Conservation (phyloP, 2,329 filamentous ascomycete species). For the Aspergillus sp. region DNA sequence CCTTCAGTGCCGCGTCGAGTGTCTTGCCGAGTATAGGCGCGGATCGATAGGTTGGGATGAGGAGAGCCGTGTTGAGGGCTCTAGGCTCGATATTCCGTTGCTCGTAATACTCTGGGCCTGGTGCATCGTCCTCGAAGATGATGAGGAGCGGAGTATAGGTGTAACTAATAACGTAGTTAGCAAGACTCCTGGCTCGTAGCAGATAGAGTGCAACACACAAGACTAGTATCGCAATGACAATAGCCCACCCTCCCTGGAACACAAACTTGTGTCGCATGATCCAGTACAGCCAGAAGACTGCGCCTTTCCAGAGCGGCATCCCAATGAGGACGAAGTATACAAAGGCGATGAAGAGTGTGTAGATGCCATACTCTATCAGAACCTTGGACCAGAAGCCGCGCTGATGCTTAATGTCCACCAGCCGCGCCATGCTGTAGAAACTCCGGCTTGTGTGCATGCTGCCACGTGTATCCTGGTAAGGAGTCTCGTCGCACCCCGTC, state of each 20-base stretch:
- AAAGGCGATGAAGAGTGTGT: conserved; percentile 42
- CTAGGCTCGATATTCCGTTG: conserved; percentile 27
- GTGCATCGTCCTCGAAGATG: conserved; percentile 40
- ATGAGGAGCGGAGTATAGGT: conserved; percentile 37
- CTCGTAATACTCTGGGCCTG: conserved; percentile 22
- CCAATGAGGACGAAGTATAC: conserved; percentile 55
- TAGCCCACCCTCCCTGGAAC: conserved; percentile 47
- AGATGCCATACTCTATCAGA: conserved; percentile 20
- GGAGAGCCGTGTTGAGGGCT: conserved; percentile 34
- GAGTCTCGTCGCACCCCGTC: too few species aligned
- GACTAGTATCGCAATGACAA: conserved; percentile 43
- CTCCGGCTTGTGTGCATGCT: too few species aligned
- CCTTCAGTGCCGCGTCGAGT: conserved; percentile 50
- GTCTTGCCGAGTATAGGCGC: neutral
- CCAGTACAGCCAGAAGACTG: conserved; percentile 50
- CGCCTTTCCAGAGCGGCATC: conserved; percentile 52
- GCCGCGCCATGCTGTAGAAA: neutral
- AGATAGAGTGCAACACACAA: conserved; percentile 32
- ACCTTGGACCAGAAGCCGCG: neutral
- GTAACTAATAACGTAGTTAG: conserved; percentile 24
- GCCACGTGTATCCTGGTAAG: too few species aligned
- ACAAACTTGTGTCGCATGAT: conserved; percentile 47
- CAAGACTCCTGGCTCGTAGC: too few species aligned
- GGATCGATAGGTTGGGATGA: neutral
- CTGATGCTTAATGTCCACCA: neutral